phyloP scores from a whole-genome alignment of 2,329 filamentous ascomycete species.

The Calycina herbarum region DNA sequence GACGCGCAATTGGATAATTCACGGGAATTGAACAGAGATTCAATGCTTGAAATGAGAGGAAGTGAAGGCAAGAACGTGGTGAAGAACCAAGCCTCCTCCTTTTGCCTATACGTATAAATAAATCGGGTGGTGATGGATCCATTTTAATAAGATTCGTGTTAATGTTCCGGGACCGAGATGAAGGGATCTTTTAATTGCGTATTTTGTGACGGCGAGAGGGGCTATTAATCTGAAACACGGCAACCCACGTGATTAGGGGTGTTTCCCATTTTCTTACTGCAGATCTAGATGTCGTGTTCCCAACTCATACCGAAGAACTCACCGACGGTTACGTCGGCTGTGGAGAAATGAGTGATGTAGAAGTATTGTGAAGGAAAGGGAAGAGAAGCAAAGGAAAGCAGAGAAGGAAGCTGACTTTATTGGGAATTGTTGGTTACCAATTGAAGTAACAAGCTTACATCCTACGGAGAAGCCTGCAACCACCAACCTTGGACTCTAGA shows the following conservation, averaged over 20 bases:
- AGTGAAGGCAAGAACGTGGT: no score
- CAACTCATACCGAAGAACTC: background rate
- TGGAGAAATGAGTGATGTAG: background rate
- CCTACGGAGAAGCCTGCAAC: background rate
- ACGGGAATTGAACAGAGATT: no score
- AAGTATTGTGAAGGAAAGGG: background rate
- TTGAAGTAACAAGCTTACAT: background rate
- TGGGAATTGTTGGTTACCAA: background rate
- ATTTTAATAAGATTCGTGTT: background rate
- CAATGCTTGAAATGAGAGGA: no score
- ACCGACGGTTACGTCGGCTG: background rate
- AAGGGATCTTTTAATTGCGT: background rate
- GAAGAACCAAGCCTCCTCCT: no score
- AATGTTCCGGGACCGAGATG: background rate
- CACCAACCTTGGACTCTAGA: background rate
- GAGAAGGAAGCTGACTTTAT: background rate
- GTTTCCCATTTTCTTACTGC: background rate
- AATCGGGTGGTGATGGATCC: background rate
- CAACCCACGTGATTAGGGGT: background rate
- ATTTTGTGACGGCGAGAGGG: background rate
- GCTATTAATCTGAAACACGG: background rate
- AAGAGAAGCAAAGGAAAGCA: background rate
- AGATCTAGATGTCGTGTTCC: background rate
- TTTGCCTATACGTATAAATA: no score
- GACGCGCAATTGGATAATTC: no score